A percentile compares a stretch with the other conserved stretches of the same genome.
Evolutionary conservation across 768 basidiomycete genomes (phyloP).

Genomic region (Tricholoma flavovirens): DNA sequence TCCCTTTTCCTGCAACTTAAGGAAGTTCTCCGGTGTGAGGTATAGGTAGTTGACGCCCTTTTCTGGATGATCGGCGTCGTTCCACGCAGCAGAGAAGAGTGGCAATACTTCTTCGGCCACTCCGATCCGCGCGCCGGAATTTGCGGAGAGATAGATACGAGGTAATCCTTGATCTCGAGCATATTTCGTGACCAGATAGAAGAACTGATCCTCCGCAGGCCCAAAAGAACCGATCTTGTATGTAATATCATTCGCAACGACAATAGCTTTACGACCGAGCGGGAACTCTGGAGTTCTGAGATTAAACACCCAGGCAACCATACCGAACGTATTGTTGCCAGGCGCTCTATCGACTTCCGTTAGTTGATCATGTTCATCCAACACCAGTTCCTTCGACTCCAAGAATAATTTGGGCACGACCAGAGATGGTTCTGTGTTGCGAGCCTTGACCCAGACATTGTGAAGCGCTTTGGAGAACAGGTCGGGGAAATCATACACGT

Average conservation of each 20-base stretch:
- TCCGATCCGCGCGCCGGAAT: constrained; percentile 96
- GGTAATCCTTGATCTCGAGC: constrained; percentile 86
- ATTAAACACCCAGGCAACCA: constrained; percentile 98
- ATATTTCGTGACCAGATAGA: constrained; percentile 90
- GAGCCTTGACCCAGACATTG: constrained; percentile 82
- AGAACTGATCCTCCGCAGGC: constrained; percentile 92
- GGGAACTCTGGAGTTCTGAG: constrained; percentile 91
- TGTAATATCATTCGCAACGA: constrained; percentile 97
- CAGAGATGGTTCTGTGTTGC: constrained; percentile 57
- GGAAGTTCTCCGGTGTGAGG: constrained; percentile 85
- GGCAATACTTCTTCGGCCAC: constrained; percentile 87
- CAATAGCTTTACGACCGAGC: constrained; percentile 78
- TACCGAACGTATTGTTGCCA: constrained; percentile 92
- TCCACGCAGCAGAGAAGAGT: constrained; percentile 91
- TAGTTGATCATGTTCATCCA: constrained; percentile 90
- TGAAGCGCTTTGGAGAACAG: constrained; percentile 96
- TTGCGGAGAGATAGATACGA: constrained; percentile 96
- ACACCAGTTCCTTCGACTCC: constrained; percentile 83
- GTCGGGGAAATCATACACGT: constrained; percentile 99
- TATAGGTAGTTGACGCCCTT: constrained; percentile 97
- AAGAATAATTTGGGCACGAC: constrained; percentile 73
- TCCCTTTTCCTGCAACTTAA: constrained; percentile 86
- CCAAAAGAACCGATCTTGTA: constrained; percentile 99
- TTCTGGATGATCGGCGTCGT: constrained; percentile 72
- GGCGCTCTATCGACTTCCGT: constrained; percentile 88